These are phyloP conservation scores for Chaetomiaceae sp. DNA, from an alignment of 2,329 filamentous ascomycete genomes.

Conservation along the genomic window DNA sequence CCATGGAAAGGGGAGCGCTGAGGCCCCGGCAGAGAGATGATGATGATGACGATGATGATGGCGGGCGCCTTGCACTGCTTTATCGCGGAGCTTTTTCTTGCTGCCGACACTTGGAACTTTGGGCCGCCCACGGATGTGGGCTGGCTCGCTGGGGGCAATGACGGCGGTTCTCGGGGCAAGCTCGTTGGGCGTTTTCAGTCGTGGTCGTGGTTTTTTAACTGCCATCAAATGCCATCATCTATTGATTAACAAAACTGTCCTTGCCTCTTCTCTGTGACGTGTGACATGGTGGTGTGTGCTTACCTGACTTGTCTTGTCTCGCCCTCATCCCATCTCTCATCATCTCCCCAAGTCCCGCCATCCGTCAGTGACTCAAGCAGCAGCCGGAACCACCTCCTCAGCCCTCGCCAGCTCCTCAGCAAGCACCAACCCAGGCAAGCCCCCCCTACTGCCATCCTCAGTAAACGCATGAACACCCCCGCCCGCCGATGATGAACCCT, in stretches of 20 bases:
- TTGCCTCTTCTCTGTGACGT: not conserved
- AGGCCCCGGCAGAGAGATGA: not conserved
- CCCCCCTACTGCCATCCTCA: slow-evolving; percentile 50
- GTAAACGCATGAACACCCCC: slow-evolving; percentile 29
- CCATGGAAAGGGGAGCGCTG: not conserved
- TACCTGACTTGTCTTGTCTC: slow-evolving; percentile 3
- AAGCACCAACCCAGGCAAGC: slow-evolving; percentile 42
- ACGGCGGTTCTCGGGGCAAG: not conserved
- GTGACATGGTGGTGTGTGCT: slow-evolving; percentile 4
- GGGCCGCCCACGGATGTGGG: not conserved
- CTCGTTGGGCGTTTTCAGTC: slow-evolving; percentile 2
- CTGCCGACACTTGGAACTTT: no score
- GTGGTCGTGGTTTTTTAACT: slow-evolving; percentile 14
- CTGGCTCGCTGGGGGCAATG: not conserved
- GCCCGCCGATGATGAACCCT: slow-evolving; percentile 11
- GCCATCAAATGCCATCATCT: slow-evolving; percentile 13
- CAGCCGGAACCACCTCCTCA: not conserved
- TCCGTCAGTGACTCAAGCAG: not conserved
- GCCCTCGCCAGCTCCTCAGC: slow-evolving; percentile 38
- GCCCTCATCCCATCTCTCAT: no score
- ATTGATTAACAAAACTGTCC: slow-evolving; percentile 7
- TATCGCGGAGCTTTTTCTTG: not conserved
- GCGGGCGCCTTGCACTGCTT: not conserved
- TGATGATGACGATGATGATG: not conserved
- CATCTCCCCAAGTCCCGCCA: no score